phyloP scores from a whole-genome alignment of 495 filamentous ascomycete genomes.

The Glutinoglossum americanum region DNA sequence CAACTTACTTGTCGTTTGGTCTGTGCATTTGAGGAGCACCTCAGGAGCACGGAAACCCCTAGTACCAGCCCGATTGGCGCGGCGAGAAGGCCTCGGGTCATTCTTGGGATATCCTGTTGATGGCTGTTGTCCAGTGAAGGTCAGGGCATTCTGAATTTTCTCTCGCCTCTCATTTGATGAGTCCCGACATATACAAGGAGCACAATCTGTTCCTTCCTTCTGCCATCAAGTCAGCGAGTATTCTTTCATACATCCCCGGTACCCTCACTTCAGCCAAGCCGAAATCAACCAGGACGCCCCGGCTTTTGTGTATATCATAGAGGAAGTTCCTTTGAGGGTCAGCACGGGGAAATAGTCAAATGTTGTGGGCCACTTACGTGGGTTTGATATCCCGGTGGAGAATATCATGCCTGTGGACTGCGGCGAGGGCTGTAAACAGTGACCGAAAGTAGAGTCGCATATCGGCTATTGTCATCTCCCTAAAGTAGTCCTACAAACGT shows the following conservation, averaged over 20 bases:
- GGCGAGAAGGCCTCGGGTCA: constrained; percentile 55
- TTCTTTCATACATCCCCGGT: not conserved
- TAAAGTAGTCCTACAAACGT: constrained; percentile 47
- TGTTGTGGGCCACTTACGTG: constrained; percentile 29
- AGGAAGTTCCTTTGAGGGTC: constrained; percentile 54
- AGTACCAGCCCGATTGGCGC: constrained; percentile 91
- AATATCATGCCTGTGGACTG: constrained; percentile 64
- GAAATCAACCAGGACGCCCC: constrained; percentile 90
- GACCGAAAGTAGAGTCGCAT: constrained; percentile 78
- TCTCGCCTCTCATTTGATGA: constrained; percentile 12
- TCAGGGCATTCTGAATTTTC: not conserved
- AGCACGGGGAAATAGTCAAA: not conserved
- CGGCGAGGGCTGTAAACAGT: constrained; percentile 62
- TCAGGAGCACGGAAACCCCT: constrained; percentile 90
- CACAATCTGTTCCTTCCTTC: constrained; percentile 48
- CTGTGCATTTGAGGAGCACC: constrained; percentile 91
- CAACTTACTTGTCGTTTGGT: constrained; percentile 52
- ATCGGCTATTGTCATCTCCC: constrained; percentile 61
- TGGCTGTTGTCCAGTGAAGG: constrained; percentile 8
- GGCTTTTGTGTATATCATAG: constrained; percentile 60
- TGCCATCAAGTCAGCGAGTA: constrained; percentile 6
- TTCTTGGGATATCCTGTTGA: constrained; percentile 62
- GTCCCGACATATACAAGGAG: constrained; percentile 50
- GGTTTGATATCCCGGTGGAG: constrained; percentile 97
- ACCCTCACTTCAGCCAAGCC: constrained; percentile 53